phyloP scores from a whole-genome alignment of 179 eudicot genomes.

The Amaranthus tricolor region DNA sequence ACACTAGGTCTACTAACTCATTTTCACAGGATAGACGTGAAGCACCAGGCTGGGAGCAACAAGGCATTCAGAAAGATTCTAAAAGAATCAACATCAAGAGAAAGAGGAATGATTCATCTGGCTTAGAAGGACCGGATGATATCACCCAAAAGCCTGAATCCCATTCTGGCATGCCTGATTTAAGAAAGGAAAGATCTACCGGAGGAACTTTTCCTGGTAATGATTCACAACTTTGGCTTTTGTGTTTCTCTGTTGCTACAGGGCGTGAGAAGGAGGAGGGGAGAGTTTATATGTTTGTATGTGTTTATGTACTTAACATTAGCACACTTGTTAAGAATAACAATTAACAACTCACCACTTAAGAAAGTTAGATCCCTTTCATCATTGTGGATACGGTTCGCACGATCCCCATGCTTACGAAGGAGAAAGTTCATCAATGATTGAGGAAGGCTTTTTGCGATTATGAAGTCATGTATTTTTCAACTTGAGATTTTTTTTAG shows the following conservation, averaged over 20 bases:
- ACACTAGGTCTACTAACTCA: too few species aligned
- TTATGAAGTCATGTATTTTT: neutral
- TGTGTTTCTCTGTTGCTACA: neutral
- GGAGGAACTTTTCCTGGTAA: slow-evolving; percentile 45
- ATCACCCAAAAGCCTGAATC: slow-evolving; percentile 44
- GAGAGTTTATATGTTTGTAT: too few species aligned
- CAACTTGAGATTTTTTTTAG: neutral
- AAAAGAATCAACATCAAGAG: slow-evolving; percentile 51
- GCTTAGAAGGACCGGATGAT: slow-evolving; percentile 43
- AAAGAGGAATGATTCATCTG: slow-evolving; percentile 51
- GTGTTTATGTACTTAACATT: too few species aligned
- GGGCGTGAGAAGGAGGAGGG: too few species aligned
- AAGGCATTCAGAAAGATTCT: slow-evolving; percentile 48
- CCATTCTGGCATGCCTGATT: slow-evolving; percentile 30
- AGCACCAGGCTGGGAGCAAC: slow-evolving; percentile 51
- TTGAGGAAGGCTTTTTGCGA: neutral
- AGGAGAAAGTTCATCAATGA: neutral
- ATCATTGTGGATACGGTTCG: too few species aligned
- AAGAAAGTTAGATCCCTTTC: too few species aligned
- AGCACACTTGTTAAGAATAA: too few species aligned
- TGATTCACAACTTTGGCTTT: neutral
- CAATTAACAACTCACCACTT: too few species aligned
- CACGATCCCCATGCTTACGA: too few species aligned
- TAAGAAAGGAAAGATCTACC: slow-evolving; percentile 42
- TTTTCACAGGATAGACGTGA: too few species aligned